Evolutionary conservation across 208 protist species (phyloP).

Genomic region (Leishmania lainsoni): DNA sequence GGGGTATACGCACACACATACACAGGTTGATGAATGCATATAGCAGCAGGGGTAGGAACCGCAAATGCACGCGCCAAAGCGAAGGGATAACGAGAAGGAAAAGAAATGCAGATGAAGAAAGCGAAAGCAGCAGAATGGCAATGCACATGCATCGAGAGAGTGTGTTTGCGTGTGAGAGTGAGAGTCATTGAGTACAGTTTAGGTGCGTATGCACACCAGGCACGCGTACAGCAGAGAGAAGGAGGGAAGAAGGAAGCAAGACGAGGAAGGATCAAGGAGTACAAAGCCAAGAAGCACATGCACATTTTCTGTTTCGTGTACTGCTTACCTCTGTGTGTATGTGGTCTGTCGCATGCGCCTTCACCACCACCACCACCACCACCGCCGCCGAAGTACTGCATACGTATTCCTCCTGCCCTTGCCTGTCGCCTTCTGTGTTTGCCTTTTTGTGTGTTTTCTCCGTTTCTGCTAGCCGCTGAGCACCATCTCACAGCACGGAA

Average conservation of each 20-base stretch:
- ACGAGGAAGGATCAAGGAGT: background rate
- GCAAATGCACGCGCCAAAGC: background rate
- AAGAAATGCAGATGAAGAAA: background rate
- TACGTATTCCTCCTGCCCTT: background rate
- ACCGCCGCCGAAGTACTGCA: background rate
- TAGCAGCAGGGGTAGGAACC: background rate
- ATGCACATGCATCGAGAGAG: background rate
- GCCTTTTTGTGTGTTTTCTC: background rate
- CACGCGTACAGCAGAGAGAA: background rate
- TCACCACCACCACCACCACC: background rate
- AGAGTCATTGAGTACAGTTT: background rate
- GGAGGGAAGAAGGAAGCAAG: background rate
- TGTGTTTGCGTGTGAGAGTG: background rate
- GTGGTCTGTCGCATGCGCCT: background rate
- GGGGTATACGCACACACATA: background rate
- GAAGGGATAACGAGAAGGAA: constrained; percentile 4
- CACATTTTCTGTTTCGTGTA: background rate
- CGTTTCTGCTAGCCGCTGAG: background rate
- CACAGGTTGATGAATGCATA: background rate
- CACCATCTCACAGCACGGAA: background rate
- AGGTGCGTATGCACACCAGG: background rate
- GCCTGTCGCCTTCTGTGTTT: background rate
- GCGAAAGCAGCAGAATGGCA: constrained; percentile 5
- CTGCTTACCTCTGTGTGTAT: background rate
- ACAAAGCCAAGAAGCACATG: background rate